These are phyloP conservation scores for Aspergillus terreus DNA, from an alignment of 2,329 filamentous ascomycete species.

Conservation along the genomic window DNA sequence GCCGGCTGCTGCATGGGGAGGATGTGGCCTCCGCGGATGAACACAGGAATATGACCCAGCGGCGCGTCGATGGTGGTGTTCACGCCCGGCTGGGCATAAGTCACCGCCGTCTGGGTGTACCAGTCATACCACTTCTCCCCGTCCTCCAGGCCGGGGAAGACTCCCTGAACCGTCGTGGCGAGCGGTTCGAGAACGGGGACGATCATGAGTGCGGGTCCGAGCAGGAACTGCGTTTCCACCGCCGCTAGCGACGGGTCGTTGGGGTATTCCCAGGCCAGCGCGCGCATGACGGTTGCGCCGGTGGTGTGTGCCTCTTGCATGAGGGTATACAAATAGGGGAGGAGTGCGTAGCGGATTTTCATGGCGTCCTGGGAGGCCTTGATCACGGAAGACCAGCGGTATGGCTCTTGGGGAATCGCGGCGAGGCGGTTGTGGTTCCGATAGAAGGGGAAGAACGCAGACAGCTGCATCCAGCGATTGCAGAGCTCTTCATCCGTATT, in stretches of 20 bases:
- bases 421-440: conserved; percentile 68
- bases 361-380: conserved; percentile 65
- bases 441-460: conserved; percentile 75
- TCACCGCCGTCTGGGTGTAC: conserved; percentile 63
- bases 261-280: conserved; percentile 71
- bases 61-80: conserved; percentile 61
- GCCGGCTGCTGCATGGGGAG: conserved; percentile 66
- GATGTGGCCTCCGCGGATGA: conserved; percentile 64
- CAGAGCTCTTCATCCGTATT: conserved; percentile 68
- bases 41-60: conserved; percentile 67
- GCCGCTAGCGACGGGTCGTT: conserved; percentile 63
- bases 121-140: conserved; percentile 73
- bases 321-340: conserved; percentile 74
- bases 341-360: conserved; percentile 64
- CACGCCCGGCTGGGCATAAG: conserved; percentile 45
- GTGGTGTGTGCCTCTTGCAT: conserved; percentile 63
- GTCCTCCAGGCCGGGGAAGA: conserved; percentile 63
- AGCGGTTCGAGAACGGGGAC: conserved; percentile 62
- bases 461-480: conserved; percentile 69
- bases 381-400: conserved; percentile 63
- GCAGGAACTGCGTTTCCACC: conserved; percentile 69
- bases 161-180: conserved; percentile 60
- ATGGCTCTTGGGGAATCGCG: conserved; percentile 66
- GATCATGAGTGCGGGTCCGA: conserved; percentile 63
- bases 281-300: conserved; percentile 68